phyloP scores from a whole-genome alignment of 495 filamentous ascomycete genomes.

The Aspergillus incahuasiensis region DNA sequence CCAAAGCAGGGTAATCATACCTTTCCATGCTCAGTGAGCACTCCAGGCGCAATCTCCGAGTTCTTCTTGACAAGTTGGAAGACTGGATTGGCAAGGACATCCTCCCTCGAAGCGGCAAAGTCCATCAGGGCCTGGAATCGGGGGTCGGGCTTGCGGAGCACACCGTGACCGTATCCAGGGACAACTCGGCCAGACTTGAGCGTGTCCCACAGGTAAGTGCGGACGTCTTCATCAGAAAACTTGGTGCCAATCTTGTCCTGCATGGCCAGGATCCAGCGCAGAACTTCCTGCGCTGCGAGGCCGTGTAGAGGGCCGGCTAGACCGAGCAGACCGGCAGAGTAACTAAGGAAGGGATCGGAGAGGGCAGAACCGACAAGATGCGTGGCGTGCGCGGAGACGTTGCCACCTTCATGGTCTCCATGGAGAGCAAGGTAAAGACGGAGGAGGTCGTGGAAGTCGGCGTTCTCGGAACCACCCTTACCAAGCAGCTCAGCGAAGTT shows the following conservation, averaged over 20 bases:
- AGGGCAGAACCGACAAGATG: conserved; percentile 96
- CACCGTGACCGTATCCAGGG: conserved; percentile 96
- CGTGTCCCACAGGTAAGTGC: conserved; percentile 85
- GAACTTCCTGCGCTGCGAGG: conserved; percentile 92
- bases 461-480: conserved; percentile 76
- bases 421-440: conserved; percentile 92
- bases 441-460: conserved; percentile 93
- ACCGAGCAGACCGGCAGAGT: conserved; percentile 92
- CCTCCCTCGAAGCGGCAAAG: conserved; percentile 78
- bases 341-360: conserved; percentile 91
- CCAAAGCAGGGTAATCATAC: conserved; percentile 23
- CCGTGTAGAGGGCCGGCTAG: conserved; percentile 93
- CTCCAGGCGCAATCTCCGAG: conserved; percentile 71
- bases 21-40: conserved; percentile 91
- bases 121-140: conserved; percentile 95
- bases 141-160: conserved; percentile 93
- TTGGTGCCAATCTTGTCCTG: conserved; percentile 74
- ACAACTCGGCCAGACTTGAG: conserved; percentile 93
- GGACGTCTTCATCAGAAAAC: conserved; percentile 74
- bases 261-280: conserved; percentile 95
- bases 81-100: conserved; percentile 81
- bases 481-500: conserved; percentile 97
- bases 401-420: conserved; percentile 97
- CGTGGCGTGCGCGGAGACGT: conserved; percentile 95
- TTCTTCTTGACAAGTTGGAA: conserved; percentile 93